Evolutionary conservation across 495 filamentous ascomycete species (phyloP).

Genomic region (Podospora bellae-mahoneyi): DNA sequence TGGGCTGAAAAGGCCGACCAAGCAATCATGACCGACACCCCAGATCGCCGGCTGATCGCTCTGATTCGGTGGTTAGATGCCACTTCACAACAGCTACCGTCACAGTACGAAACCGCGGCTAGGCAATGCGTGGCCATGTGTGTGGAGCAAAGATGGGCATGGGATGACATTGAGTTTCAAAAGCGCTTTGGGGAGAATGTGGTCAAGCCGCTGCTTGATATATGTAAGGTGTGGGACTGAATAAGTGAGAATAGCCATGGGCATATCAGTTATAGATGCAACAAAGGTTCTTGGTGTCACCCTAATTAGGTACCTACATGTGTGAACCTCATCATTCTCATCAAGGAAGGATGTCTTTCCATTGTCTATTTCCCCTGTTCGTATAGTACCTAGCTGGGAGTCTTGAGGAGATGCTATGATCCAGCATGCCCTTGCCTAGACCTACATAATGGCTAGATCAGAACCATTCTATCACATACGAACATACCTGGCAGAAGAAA

Average conservation of each 20-base stretch:
- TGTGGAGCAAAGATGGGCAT: neutral
- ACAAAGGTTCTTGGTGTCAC: too few species aligned
- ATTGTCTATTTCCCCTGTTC: too few species aligned
- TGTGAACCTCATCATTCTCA: too few species aligned
- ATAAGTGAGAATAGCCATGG: neutral
- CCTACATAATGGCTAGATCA: too few species aligned
- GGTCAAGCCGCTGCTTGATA: slow-evolving; percentile 11
- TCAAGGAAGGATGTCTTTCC: too few species aligned
- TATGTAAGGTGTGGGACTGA: slow-evolving; percentile 3
- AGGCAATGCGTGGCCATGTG: slow-evolving; percentile 6
- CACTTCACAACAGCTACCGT: slow-evolving; percentile 2
- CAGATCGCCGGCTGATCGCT: slow-evolving; percentile 2
- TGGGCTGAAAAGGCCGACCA: slow-evolving; percentile 1
- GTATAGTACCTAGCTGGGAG: too few species aligned
- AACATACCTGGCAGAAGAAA: too few species aligned
- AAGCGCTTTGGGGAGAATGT: slow-evolving; percentile 4
- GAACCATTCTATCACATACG: too few species aligned
- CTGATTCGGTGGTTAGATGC: slow-evolving; percentile 1
- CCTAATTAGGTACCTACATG: too few species aligned
- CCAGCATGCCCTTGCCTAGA: too few species aligned
- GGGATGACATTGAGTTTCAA: slow-evolving; percentile 9
- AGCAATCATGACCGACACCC: neutral
- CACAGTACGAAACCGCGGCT: neutral
- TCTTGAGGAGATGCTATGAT: too few species aligned
- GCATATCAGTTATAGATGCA: too few species aligned